phyloP scores from a whole-genome alignment of 495 filamentous ascomycete species.

The Endocarpon pusillum region DNA sequence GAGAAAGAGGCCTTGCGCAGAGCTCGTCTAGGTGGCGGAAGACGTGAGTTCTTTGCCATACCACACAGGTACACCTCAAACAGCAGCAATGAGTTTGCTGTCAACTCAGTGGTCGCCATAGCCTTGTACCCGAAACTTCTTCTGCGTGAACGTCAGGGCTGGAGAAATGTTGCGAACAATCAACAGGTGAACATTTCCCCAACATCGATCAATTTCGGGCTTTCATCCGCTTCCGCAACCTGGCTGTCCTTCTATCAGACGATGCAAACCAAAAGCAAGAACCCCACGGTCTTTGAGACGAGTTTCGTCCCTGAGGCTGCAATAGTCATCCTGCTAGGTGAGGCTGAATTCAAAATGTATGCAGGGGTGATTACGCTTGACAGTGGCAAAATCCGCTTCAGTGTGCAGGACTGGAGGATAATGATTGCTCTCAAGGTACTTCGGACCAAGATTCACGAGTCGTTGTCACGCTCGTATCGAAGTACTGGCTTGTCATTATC shows the following conservation, averaged over 20 bases:
- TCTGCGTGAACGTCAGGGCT: slow-evolving; percentile 61
- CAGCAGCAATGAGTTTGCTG: slow-evolving; percentile 57
- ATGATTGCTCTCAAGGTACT: slow-evolving; percentile 73
- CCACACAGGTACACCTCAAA: slow-evolving; percentile 56
- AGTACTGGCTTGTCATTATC: no score
- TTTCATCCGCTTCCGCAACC: slow-evolving; percentile 36
- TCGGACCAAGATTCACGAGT: slow-evolving; percentile 47
- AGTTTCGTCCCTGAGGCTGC: slow-evolving; percentile 66
- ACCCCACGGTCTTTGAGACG: slow-evolving; percentile 80
- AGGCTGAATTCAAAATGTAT: slow-evolving; percentile 68
- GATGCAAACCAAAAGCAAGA: slow-evolving; percentile 71
- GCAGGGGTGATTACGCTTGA: slow-evolving; percentile 74
- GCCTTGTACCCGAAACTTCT: slow-evolving; percentile 92
- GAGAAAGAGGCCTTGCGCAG: slow-evolving; percentile 51
- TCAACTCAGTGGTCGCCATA: slow-evolving; percentile 69
- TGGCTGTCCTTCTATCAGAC: slow-evolving; percentile 92
- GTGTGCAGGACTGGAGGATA: slow-evolving; percentile 75
- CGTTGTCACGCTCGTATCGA: slow-evolving; percentile 46
- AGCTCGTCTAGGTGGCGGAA: slow-evolving; percentile 8
- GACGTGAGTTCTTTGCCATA: slow-evolving; percentile 55
- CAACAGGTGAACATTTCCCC: slow-evolving; percentile 72
- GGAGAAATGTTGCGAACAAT: slow-evolving; percentile 80
- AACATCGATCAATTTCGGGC: slow-evolving; percentile 73
- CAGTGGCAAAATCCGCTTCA: slow-evolving; percentile 72
- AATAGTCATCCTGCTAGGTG: slow-evolving; percentile 70